phyloP scores from a whole-genome alignment of 176 grass and related monocot species.

The Lolium rigidum region DNA sequence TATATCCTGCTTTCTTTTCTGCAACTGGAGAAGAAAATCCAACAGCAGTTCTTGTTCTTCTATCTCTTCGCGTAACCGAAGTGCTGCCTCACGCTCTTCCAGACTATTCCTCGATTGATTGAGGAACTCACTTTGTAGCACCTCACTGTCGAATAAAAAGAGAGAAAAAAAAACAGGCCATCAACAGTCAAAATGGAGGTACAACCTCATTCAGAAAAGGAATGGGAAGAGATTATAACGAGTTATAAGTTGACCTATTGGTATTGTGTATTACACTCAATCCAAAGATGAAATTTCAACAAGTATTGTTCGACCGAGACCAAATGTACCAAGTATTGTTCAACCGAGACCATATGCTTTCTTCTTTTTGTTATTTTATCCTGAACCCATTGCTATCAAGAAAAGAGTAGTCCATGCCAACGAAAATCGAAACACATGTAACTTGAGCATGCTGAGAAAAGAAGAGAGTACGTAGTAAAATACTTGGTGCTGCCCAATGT shows the following conservation, averaged over 20 bases:
- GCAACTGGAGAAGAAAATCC: conserved; percentile 83
- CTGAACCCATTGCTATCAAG: not conserved
- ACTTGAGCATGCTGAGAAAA: not conserved
- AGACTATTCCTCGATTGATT: conserved; percentile 76
- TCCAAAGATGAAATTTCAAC: not conserved
- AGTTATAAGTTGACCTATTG: not conserved
- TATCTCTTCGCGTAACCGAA: conserved; percentile 85
- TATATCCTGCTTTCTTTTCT: conserved; percentile 84
- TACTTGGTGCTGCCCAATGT: not conserved
- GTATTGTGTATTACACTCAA: not conserved
- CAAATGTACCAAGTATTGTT: conserved; percentile 22
- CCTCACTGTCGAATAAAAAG: conserved; percentile 56
- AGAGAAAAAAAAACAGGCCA: not conserved
- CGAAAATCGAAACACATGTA: not conserved
- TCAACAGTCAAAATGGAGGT: conserved; percentile 16
- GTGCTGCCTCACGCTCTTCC: conserved; percentile 76
- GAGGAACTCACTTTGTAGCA: conserved; percentile 91
- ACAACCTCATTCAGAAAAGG: not conserved
- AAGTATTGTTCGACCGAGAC: conserved; percentile 29
- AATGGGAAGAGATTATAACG: not conserved
- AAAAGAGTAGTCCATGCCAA: not conserved
- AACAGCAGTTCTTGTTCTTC: conserved; percentile 87
- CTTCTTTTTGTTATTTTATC: too few relatives aligned
- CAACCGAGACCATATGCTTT: conserved; percentile 19
- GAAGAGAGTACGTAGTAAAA: not conserved